These are phyloP conservation scores for Tuber brumale DNA, from an alignment of 495 filamentous ascomycete species.

Conservation along the genomic window DNA sequence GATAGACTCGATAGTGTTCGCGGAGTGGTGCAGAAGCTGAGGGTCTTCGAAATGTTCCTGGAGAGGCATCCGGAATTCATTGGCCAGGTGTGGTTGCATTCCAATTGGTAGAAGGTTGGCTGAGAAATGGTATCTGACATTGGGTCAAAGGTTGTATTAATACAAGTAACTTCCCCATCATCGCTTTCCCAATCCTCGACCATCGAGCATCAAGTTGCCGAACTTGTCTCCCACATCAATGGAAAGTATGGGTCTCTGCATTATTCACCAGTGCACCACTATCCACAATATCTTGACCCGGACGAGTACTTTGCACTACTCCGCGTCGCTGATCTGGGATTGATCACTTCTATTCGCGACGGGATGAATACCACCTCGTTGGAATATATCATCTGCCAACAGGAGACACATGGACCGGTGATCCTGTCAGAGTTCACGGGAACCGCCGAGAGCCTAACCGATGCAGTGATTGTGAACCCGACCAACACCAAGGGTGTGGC, in stretches of 20 bases:
- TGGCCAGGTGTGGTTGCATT: slow-evolving; percentile 54
- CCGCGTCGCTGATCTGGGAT: slow-evolving; percentile 74
- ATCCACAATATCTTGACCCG: slow-evolving; percentile 77
- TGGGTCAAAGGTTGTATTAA: slow-evolving; percentile 58
- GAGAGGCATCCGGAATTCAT: slow-evolving; percentile 81
- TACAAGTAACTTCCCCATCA: slow-evolving; percentile 88
- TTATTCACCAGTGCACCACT: slow-evolving; percentile 83
- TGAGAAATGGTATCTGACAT: slow-evolving; percentile 16
- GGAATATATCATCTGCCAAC: slow-evolving; percentile 88
- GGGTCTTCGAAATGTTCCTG: slow-evolving; percentile 85
- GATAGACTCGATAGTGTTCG: slow-evolving; percentile 84
- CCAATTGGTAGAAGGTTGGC: not conserved
- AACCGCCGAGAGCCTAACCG: slow-evolving; percentile 74
- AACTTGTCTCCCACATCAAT: slow-evolving; percentile 83
- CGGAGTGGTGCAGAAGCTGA: slow-evolving; percentile 85
- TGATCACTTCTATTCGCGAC: slow-evolving; percentile 88
- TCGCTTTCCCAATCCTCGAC: slow-evolving; percentile 67
- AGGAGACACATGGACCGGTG: slow-evolving; percentile 70
- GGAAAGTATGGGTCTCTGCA: slow-evolving; percentile 77
- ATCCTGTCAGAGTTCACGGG: slow-evolving; percentile 95
- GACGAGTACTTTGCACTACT: slow-evolving; percentile 89
- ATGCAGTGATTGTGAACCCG: slow-evolving; percentile 89
- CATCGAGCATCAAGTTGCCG: slow-evolving; percentile 74
- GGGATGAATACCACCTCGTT: slow-evolving; percentile 96
- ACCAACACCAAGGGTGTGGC: slow-evolving; percentile 82